Percentiles rank a stretch among this genome's conserved stretches.
phyloP scores from a whole-genome alignment of 352 stramenopile genomes.

The Phytophthora brassicae region DNA sequence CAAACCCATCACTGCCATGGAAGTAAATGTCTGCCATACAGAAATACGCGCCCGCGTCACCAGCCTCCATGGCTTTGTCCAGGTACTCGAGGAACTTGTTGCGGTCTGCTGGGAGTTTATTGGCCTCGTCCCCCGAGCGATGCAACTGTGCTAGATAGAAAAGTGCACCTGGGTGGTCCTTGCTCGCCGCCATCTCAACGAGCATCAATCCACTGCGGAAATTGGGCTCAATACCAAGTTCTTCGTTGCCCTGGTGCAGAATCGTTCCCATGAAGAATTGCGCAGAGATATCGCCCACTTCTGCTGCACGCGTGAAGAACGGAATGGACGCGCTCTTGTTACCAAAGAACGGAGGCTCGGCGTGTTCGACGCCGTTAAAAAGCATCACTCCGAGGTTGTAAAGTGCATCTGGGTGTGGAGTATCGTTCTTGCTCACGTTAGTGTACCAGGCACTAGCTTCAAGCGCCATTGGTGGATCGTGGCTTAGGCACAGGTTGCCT shows the following conservation, averaged over 20 bases:
- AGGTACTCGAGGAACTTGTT: constrained; percentile 68
- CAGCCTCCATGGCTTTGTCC: constrained; percentile 57
- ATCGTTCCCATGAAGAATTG: constrained; percentile 89
- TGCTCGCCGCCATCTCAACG: constrained; percentile 69
- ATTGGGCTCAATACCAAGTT: constrained; percentile 66
- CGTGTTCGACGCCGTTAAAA: constrained; percentile 72
- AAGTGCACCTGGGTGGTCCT: constrained; percentile 68
- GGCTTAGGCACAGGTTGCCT: constrained; percentile 77
- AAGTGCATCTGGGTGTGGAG: constrained; percentile 75
- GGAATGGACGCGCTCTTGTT: constrained; percentile 64
- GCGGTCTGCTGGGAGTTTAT: constrained; percentile 46
- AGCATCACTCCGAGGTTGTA: constrained; percentile 86
- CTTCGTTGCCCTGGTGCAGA: constrained; percentile 74
- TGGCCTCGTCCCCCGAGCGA: constrained; percentile 65
- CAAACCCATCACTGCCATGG: constrained; percentile 78
- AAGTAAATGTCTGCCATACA: constrained; percentile 89
- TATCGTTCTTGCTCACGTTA: constrained; percentile 49
- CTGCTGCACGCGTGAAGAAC: constrained; percentile 79
- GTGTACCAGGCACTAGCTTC: constrained; percentile 79
- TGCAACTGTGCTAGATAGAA: constrained; percentile 90
- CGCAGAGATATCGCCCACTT: constrained; percentile 73
- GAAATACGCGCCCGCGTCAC: constrained; percentile 75
- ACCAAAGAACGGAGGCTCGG: constrained; percentile 58
- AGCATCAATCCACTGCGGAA: constrained; percentile 70
- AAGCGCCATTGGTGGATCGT: constrained; percentile 73